phyloP scores from a whole-genome alignment of 2,329 filamentous ascomycete species.

The Chaetomium sp. region DNA sequence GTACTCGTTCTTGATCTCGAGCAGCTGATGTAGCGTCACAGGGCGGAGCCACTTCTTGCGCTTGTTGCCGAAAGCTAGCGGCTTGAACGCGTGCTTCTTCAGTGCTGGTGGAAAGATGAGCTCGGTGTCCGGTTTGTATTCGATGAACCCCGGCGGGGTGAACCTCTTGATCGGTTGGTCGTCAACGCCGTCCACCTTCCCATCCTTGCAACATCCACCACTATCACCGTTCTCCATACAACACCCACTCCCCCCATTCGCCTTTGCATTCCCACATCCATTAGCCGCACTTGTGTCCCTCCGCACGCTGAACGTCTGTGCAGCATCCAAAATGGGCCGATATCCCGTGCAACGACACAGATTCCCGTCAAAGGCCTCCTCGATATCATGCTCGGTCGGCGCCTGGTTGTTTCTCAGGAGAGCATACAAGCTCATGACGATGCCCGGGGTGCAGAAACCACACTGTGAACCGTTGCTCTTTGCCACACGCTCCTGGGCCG shows the following conservation, averaged over 20 bases:
- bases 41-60: constrained; percentile 92
- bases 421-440: constrained; percentile 97
- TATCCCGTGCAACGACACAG: constrained; percentile 96
- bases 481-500: constrained; percentile 86
- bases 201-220: constrained; percentile 71
- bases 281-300: constrained; percentile 47
- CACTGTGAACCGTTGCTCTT: constrained; percentile 91
- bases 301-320: constrained; percentile 76
- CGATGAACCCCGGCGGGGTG: constrained; percentile 86
- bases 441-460: constrained; percentile 93
- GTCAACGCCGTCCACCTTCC: constrained; percentile 54
- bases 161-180: constrained; percentile 67
- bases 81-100: constrained; percentile 77
- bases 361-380: constrained; percentile 97
- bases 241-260: constrained; percentile 51
- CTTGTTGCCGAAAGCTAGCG: constrained; percentile 91
- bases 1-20: constrained; percentile 86
- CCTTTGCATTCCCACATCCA: constrained; percentile 63
- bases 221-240: constrained; percentile 61
- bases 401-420: constrained; percentile 80
- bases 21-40: constrained; percentile 79
- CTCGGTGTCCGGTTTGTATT: constrained; percentile 91
- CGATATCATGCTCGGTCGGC: constrained; percentile 79
- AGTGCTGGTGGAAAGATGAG: constrained; percentile 90
- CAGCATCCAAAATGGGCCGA: constrained; percentile 88